Conservation (phyloP, 169 alveolate species). For the Cryptosporidium parvum region DNA sequence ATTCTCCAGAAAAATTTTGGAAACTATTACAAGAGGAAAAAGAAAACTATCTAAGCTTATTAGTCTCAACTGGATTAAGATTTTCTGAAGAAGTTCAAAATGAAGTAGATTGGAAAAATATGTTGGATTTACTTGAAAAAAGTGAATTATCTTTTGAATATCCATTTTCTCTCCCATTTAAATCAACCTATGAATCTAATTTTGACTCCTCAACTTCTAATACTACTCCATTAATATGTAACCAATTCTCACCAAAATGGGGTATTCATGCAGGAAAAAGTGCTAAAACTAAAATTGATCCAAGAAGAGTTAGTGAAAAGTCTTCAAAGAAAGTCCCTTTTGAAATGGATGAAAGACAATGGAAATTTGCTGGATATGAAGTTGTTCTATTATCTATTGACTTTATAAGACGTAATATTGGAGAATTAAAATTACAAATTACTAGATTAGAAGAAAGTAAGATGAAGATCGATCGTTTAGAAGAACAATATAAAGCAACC, state of each 20-base stretch:
- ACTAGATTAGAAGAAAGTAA: conserved; percentile 42
- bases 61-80: conserved; percentile 37
- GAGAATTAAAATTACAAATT: conserved; percentile 17
- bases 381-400: conserved; percentile 12
- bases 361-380: conserved; percentile 44
- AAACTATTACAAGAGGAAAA: conserved; percentile 26
- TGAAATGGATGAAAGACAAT: conserved; percentile 64
- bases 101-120: conserved; percentile 59
- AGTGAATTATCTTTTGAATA: conserved; percentile 40
- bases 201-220: neutral
- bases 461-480: conserved; percentile 7
- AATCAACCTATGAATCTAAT: too few relatives aligned
- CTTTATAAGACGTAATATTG: conserved; percentile 30
- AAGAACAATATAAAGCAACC: neutral
- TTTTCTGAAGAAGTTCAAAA: conserved; percentile 29
- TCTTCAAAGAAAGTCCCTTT: neutral
- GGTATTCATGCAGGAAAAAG: conserved; percentile 38
- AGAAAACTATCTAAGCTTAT: conserved; percentile 10
- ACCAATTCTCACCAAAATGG: conserved; percentile 72
- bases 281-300: neutral
- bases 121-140: conserved; percentile 16
- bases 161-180: conserved; percentile 36
- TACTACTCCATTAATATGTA: neutral
- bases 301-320: conserved; percentile 18
- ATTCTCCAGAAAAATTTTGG: conserved; percentile 42